Conservation (phyloP, 2,329 filamentous ascomycete genomes). For the Fusarium miscanthi region DNA sequence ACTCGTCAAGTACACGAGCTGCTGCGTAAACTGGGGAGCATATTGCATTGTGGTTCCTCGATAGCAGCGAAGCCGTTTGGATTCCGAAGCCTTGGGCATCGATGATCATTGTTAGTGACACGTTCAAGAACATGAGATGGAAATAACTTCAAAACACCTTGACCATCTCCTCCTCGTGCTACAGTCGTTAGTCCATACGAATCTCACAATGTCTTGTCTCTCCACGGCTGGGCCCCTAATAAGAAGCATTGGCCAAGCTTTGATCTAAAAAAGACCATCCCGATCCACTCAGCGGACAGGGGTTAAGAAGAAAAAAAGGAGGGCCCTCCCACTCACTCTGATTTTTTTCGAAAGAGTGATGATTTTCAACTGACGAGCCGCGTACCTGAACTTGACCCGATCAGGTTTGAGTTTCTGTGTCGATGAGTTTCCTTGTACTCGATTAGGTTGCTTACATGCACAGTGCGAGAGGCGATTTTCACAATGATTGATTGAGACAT, state of each 20-base stretch:
- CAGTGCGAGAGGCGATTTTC: slow-evolving; percentile 18
- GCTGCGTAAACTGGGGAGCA: neutral
- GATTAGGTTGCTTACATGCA: slow-evolving; percentile 14
- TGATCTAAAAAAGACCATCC: slow-evolving; percentile 36
- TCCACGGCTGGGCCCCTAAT: slow-evolving; percentile 29
- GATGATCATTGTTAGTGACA: neutral
- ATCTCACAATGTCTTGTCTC: slow-evolving; percentile 15
- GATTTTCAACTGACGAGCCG: slow-evolving; percentile 33
- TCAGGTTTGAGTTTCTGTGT: slow-evolving; percentile 33
- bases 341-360: slow-evolving; percentile 18
- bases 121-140: slow-evolving; percentile 5
- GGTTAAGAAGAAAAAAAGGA: slow-evolving; percentile 4
- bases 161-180: neutral
- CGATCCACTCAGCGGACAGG: slow-evolving; percentile 20
- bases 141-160: slow-evolving; percentile 10
- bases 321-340: slow-evolving; percentile 4
- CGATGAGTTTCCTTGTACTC: slow-evolving; percentile 18
- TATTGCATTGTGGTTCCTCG: neutral
- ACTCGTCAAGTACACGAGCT: slow-evolving; percentile 15
- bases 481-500: neutral
- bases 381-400: slow-evolving; percentile 40
- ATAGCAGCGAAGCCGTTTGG: neutral
- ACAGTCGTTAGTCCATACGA: slow-evolving; percentile 3
- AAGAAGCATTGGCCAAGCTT: slow-evolving; percentile 41
- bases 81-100: neutral